Percentiles rank a stretch among this genome's conserved stretches.
Evolutionary conservation across 2,329 filamentous ascomycete genomes (phyloP).

Genomic region (Botrytis deweyae): DNA sequence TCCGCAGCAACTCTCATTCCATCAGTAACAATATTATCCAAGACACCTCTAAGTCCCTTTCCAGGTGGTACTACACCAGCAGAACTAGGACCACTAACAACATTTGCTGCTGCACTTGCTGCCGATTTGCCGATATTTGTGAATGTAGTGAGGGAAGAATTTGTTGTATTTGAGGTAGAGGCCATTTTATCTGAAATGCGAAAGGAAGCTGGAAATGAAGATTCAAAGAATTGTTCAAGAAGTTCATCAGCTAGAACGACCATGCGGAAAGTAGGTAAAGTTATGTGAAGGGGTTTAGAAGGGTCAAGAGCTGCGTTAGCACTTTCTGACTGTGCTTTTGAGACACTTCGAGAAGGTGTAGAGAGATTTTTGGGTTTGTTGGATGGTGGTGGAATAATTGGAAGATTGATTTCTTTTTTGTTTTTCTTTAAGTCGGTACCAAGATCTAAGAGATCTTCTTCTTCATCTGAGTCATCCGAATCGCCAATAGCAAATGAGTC

Average conservation of each 20-base stretch:
- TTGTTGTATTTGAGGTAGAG: conserved; percentile 41
- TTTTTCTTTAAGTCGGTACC: conserved; percentile 45
- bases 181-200: conserved; percentile 68
- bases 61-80: conserved; percentile 45
- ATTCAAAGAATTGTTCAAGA: conserved; percentile 95
- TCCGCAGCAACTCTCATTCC: conserved; percentile 95
- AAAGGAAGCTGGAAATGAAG: conserved; percentile 90
- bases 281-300: conserved; percentile 90
- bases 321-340: conserved; percentile 68
- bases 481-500: conserved; percentile 75
- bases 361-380: conserved; percentile 16
- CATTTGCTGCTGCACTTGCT: conserved; percentile 43
- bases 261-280: conserved; percentile 97
- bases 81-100: conserved; percentile 33
- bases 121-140: conserved; percentile 60
- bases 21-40: conserved; percentile 97
- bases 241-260: conserved; percentile 94
- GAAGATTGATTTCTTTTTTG: conserved; percentile 34
- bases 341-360: conserved; percentile 43
- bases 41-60: conserved; percentile 82
- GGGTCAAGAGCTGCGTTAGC: conserved; percentile 92
- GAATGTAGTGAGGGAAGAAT: conserved; percentile 78
- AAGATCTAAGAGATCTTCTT: conserved; percentile 62
- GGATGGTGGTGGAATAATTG: conserved; percentile 29
- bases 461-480: conserved; percentile 60